These are phyloP conservation scores for Echites panduratus DNA, from an alignment of 257 asterid species.

Conservation along the genomic window DNA sequence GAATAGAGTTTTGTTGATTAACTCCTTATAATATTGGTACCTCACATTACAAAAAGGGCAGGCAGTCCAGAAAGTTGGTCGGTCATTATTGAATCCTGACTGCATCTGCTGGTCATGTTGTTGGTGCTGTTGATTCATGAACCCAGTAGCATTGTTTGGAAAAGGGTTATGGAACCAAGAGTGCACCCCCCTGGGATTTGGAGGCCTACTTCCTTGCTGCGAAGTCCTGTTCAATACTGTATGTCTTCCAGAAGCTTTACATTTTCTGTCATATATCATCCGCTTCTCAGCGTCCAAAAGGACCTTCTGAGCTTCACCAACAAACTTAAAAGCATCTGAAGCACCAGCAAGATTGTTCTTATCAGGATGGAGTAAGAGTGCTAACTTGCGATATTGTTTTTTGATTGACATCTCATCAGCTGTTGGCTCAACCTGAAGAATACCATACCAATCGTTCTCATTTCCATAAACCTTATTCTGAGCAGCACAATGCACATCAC, in stretches of 20 bases:
- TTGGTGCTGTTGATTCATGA: constrained; percentile 17
- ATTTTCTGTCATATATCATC: constrained; percentile 21
- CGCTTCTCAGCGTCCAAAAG: constrained; percentile 33
- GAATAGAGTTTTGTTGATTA: constrained; percentile 15
- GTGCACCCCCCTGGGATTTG: constrained; percentile 22
- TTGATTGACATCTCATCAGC: constrained; percentile 42
- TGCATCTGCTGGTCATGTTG: constrained; percentile 21
- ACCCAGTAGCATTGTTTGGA: constrained; percentile 14
- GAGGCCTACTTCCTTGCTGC: constrained; percentile 21
- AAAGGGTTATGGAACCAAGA: constrained; percentile 27
- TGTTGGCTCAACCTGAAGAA: constrained; percentile 40
- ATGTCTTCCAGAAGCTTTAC: constrained; percentile 23
- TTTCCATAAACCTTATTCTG: constrained; percentile 21
- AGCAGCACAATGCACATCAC: constrained; percentile 54
- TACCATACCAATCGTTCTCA: constrained; percentile 52
- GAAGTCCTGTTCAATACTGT: constrained; percentile 6
- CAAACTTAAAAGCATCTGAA: constrained; percentile 45
- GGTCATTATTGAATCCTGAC: constrained; percentile 11
- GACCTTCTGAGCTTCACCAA: constrained; percentile 44
- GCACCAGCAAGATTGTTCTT: constrained; percentile 54
- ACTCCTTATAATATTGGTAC: constrained; percentile 22
- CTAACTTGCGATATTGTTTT: constrained; percentile 40
- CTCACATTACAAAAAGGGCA: constrained; percentile 29
- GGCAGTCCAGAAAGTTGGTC: constrained; percentile 37
- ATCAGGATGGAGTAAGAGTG: constrained; percentile 59